A percentile compares a stretch with the other conserved stretches of the same genome.
These are phyloP conservation scores for Colletotrichum sidae DNA, from an alignment of 2,329 filamentous ascomycete genomes.

Conservation along the genomic window DNA sequence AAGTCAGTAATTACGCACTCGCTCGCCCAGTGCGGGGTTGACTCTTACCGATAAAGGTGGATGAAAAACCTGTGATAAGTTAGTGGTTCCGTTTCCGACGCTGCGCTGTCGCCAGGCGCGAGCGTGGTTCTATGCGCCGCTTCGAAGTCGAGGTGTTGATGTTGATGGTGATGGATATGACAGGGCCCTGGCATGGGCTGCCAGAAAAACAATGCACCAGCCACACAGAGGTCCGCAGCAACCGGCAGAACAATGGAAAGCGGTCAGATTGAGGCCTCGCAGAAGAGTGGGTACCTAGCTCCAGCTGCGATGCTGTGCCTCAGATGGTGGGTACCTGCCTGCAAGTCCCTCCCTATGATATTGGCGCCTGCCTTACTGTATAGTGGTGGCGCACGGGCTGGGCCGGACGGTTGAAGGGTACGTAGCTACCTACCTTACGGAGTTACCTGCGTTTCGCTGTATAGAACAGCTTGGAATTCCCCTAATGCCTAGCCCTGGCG, in stretches of 20 bases:
- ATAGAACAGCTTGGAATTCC: no score
- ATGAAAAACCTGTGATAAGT: conserved; percentile 38
- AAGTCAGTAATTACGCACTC: conserved; percentile 12
- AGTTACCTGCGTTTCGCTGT: no score
- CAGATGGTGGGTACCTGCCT: not conserved
- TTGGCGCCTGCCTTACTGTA: no score
- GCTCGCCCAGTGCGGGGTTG: not conserved
- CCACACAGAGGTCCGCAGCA: conserved; percentile 31
- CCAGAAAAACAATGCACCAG: conserved; percentile 37
- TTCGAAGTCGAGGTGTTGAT: conserved; percentile 32
- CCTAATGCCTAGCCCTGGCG: no score
- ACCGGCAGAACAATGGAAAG: conserved; percentile 27
- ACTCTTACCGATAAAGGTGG: conserved; percentile 15
- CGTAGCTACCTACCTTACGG: no score
- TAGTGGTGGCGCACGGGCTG: conserved; percentile 17
- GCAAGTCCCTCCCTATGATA: not conserved
- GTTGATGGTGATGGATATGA: conserved; percentile 22
- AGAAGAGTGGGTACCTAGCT: conserved; percentile 14
- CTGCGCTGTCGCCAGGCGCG: conserved; percentile 35
- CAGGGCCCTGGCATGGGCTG: conserved; percentile 18
- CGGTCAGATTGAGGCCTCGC: conserved; percentile 18
- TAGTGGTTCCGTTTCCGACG: conserved; percentile 40
- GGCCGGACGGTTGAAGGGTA: no score
- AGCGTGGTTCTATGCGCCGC: conserved; percentile 35
- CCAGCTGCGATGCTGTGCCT: not conserved